Base-by-base conservation (phyloP, 1,139 yeast species). In the Ogataea hybrid region DNA sequence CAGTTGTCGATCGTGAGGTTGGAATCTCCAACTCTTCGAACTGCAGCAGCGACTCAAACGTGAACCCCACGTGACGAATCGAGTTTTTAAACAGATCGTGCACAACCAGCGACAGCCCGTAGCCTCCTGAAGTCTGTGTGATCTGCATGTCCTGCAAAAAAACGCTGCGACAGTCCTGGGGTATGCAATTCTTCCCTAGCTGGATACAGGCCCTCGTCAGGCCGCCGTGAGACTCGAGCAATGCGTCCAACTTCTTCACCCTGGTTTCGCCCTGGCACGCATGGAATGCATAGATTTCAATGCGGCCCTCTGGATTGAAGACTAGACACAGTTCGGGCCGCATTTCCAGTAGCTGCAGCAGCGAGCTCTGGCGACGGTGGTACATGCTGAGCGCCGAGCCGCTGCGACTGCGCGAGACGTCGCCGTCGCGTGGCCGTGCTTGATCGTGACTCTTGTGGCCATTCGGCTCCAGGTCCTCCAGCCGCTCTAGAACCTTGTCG, bases 251-350 rank as follows among this genome's bases (percentile, higher is more conserved):
- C 35, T 39, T 43, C n/a, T 34, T 35, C 3, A 46, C 37, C 9
- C 32, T 20, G 47, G 54, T 32, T 6, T 45, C 48, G 59, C 64
- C 1, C 76, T 73, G 41, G 11, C 82, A 58, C 53, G 82, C 79
- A 18, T 71, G 69, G 22, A 87, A 59, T 4, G 77, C 69, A 53
- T 70, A 73, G 0, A 80, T 57, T 1, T 69, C 66, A 14, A 79
- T 66, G 3, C 63, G 56, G 0, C 84, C 81, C 5, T 58, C 42
- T 10, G 62, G 59, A 31, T 77, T 73, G 2, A 78, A 57, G 0
- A 79, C 73, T 16, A 84, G 51, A 11, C 83, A 70, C n/a, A 84
- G 53, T 49, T 86, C 95, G 1, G 75, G 69, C 21, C 67, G 64
- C 1, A 54, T 50, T 5, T 58, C 53, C 12, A 63, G 51, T 2